phyloP scores from a whole-genome alignment of 2,329 filamentous ascomycete species.

The Clarireedia paspali region DNA sequence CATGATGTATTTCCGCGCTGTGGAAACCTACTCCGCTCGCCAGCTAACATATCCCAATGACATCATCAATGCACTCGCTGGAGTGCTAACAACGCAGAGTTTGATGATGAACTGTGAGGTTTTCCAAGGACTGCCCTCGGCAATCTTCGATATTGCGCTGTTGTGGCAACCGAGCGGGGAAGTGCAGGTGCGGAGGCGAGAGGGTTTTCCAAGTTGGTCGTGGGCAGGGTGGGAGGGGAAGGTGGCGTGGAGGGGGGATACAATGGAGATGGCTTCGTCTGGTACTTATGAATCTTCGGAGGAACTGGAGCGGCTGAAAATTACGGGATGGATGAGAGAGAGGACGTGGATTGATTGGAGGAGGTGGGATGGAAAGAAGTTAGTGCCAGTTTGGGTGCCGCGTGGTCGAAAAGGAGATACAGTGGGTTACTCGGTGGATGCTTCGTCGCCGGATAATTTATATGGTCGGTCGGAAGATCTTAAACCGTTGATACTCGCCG shows the following conservation, averaged over 20 bases:
- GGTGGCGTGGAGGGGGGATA: not conserved
- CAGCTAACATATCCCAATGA: not conserved
- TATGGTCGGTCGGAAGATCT: not conserved
- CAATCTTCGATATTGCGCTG: not conserved
- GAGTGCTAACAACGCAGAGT: not conserved
- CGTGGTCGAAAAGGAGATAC: too few species aligned
- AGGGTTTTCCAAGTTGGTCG: constrained; percentile 4
- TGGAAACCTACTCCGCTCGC: not conserved
- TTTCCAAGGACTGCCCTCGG: not conserved
- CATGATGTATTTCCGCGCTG: constrained; percentile 1
- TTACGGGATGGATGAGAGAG: not conserved
- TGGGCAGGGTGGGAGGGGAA: constrained; percentile 3
- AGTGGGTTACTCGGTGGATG: not conserved
- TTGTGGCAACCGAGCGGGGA: not conserved
- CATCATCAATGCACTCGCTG: not conserved
- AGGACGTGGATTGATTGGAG: not conserved
- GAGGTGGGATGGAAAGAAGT: not conserved
- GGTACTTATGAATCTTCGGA: not conserved
- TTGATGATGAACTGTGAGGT: not conserved
- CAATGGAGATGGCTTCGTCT: not conserved
- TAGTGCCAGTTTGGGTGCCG: not conserved
- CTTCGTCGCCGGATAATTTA: not conserved
- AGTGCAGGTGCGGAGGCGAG: not conserved
- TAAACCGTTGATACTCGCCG: not conserved
- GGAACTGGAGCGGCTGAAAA: not conserved